Base-by-base conservation (phyloP, 805 yeast species). In the Lipomyces yamadae region DNA sequence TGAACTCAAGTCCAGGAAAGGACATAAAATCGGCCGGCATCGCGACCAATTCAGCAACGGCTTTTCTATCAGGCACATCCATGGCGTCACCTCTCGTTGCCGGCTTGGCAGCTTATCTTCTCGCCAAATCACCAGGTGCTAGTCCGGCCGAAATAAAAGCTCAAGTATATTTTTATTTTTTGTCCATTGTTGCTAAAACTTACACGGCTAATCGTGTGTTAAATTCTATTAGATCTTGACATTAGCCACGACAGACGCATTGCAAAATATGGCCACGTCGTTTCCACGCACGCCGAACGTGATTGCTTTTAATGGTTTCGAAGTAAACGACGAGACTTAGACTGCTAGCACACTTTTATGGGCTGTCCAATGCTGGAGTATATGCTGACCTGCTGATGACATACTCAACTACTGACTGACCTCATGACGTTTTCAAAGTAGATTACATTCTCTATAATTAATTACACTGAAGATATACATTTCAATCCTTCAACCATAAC, bases 21-120 rank as follows among this genome's bases (percentile, higher is more conserved):
- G 89, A 91, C 78, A 86, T 94, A 69, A 82, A 89, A 72, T 91
- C 97, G 52, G 78, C 78, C 15, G 75, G 77, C 55, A 73, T 72
- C 58, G 39, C 55, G 29, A 68, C 73, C 61, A 65, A 72, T 39
- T 59, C 72, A n/a, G 69, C 70, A 7, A 24, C 67, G 29, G 42
- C 53, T 2, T 18, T 29, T 30, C 13, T 63, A 8, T 63, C 67
- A 8, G 98, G 98, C 80, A 93, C 98, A 13, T 93, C 98, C 18
- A 94, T 94, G 98, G 97, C 98, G 34, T 89, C 97, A 39, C 98
- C 98, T 55, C 97, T 92, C 76, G 93, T 94, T 73, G 88, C 92
- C 67, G 98, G 98, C 73, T 83, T 94, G 78, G 85, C 92, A 75
- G 85, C 97, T 7, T 94, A 94, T 83, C 42, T 68, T 10, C 57